Base-by-base conservation (phyloP, 805 yeast species). In the Pichia exigua region DNA sequence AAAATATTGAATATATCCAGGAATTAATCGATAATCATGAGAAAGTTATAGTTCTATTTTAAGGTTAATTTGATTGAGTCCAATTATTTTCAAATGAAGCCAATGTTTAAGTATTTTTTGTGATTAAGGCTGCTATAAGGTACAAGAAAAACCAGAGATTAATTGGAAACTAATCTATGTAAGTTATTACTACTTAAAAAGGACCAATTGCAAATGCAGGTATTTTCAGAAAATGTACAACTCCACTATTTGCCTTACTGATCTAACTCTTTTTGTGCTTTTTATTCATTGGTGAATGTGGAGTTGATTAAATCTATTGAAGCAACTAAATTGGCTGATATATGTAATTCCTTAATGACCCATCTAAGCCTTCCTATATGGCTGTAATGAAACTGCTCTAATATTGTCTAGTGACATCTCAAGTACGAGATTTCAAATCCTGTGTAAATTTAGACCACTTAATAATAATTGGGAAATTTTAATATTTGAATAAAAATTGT, bases 191-290 rank as follows among this genome's bases (percentile, higher is more conserved):
- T n/a, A n/a, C 26, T 24, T 4, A 24, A 24, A 24, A 7, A 7
- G 26, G 7, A 24, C 26, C 26, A 24, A 24, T 24, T 24, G 26
- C 26, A 24, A 24, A 7, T 24, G 7, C 26, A 4, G 4, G 26
- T 7, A 5, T 15, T 32, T 32, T n/a, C n/a, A 7, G 17, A 7
- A 17, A n/a, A 28, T 21, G 8, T 21, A 42, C 76, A 46, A 85
- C 70, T 64, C 87, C 88, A 38, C 96, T 96, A 50, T 74, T 77
- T 12, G 83, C 81, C 46, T 64, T 70, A 51, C 79, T 32, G 73
- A 65, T 10, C 63, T 64, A 35, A 84, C 63, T 55, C 69, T 70
- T 9, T 76, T 75, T 76, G 62, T 1, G 89, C 92, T 10, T 69
- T 61, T 47, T 73, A 57, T 54, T 63, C 77, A 20, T 85, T 76